Evolutionary conservation across 1,284 basidiomycete species (phyloP).

Genomic region (Puccinia polysora): DNA sequence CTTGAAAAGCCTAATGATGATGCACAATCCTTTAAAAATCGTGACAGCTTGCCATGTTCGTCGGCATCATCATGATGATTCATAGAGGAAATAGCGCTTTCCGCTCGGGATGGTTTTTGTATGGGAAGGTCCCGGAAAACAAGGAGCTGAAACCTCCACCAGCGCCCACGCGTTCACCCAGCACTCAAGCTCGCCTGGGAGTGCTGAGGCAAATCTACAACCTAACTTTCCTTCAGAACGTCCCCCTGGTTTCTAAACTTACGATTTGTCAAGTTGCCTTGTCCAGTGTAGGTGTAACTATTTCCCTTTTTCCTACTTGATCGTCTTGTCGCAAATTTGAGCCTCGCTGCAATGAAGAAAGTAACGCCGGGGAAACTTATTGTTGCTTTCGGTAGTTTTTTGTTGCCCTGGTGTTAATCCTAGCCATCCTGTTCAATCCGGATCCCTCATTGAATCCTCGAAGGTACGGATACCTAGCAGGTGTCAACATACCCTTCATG

Average conservation of each 20-base stretch:
- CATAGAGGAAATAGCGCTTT: slow-evolving; percentile 24
- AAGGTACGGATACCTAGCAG: slow-evolving; percentile 32
- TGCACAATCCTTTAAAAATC: not conserved
- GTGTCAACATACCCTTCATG: slow-evolving; percentile 21
- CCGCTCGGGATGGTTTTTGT: slow-evolving; percentile 38
- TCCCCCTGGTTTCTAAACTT: slow-evolving; percentile 8
- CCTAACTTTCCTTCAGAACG: slow-evolving; percentile 36
- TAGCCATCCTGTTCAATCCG: slow-evolving; percentile 24
- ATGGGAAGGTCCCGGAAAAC: slow-evolving; percentile 6
- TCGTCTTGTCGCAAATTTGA: too few relatives aligned
- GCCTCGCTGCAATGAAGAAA: too few relatives aligned
- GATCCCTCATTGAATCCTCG: slow-evolving; percentile 18
- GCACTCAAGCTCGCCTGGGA: not conserved
- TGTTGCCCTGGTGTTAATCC: slow-evolving; percentile 26
- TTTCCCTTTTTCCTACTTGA: not conserved
- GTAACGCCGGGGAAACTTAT: too few relatives aligned
- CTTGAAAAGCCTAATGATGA: not conserved
- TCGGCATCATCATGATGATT: slow-evolving; percentile 18
- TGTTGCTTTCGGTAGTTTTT: slow-evolving; percentile 33
- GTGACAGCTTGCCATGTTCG: not conserved
- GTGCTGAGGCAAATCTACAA: slow-evolving; percentile 33
- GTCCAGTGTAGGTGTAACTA: slow-evolving; percentile 13
- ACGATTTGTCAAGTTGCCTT: slow-evolving; percentile 25
- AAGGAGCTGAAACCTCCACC: not conserved
- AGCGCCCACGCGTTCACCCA: not conserved